Percentiles rank a stretch among this genome's conserved stretches.
phyloP scores from a whole-genome alignment of 2,329 filamentous ascomycete genomes.

The Metarhizium album region DNA sequence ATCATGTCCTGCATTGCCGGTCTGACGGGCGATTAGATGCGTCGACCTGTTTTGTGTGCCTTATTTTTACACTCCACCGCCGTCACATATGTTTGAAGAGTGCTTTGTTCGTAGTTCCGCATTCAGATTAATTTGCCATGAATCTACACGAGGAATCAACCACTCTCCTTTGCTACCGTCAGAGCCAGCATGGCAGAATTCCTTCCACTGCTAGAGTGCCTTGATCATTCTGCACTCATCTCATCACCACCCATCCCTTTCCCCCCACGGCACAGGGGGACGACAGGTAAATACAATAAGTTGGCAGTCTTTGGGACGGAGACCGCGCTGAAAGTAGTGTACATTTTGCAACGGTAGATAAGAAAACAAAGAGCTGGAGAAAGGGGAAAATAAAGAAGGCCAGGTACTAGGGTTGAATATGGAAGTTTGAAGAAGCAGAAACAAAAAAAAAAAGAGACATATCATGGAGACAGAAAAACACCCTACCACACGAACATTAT shows the following conservation, averaged over 20 bases:
- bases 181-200: neutral
- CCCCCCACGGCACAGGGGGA: neutral
- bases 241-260: neutral
- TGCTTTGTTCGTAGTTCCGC: constrained; percentile 7
- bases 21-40: neutral
- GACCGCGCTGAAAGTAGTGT: constrained; percentile 19
- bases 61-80: too few species aligned
- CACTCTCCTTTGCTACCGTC: neutral
- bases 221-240: neutral
- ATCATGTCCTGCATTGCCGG: neutral
- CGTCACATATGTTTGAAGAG: neutral
- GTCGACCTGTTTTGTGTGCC: neutral
- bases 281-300: neutral
- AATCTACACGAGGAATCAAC: constrained; percentile 8
- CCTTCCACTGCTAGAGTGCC: neutral
- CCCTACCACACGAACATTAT: neutral
- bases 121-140: constrained; percentile 14
- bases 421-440: neutral
- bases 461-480: constrained; percentile 9
- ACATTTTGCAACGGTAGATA: constrained; percentile 14
- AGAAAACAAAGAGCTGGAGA: neutral
- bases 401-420: neutral
- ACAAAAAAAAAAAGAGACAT: neutral
- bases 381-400: constrained; percentile 5
- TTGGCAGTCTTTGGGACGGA: constrained; percentile 17